Percentiles rank a stretch among this genome's conserved stretches.
Conservation (phyloP, 2,329 filamentous ascomycete species). For the Harringtonia aguacate region DNA sequence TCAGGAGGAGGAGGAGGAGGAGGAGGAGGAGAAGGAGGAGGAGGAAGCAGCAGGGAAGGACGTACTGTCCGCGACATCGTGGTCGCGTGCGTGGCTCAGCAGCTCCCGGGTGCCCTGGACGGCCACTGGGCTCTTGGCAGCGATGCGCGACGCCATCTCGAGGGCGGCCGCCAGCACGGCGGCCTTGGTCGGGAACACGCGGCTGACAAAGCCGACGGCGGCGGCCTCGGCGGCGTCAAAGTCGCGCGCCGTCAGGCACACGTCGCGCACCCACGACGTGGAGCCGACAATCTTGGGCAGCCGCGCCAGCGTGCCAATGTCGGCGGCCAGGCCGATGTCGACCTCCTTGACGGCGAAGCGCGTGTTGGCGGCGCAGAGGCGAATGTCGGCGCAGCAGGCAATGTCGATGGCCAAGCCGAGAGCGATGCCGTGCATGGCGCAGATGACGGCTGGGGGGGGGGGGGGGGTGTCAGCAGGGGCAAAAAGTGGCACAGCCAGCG, state of each 20-base stretch:
- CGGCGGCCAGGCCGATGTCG: slow-evolving; percentile 70
- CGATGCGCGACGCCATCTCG: slow-evolving; percentile 53
- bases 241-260: slow-evolving; percentile 58
- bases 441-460: slow-evolving; percentile 55
- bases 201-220: slow-evolving; percentile 58
- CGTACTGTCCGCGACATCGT: slow-evolving; percentile 64
- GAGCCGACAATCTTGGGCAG: slow-evolving; percentile 64
- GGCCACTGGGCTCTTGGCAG: slow-evolving; percentile 76
- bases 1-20: not conserved
- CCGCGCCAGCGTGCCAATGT: slow-evolving; percentile 64
- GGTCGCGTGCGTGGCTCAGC: slow-evolving; percentile 71
- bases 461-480: not conserved
- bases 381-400: slow-evolving; percentile 57
- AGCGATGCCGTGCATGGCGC: slow-evolving; percentile 66
- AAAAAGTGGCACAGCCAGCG: not conserved
- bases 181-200: slow-evolving; percentile 52
- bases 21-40: not conserved
- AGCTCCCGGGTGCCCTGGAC: slow-evolving; percentile 83
- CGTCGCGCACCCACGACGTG: slow-evolving; percentile 69
- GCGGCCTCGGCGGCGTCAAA: slow-evolving; percentile 61
- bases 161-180: slow-evolving; percentile 52
- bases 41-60: slow-evolving; percentile 11
- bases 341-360: slow-evolving; percentile 69
- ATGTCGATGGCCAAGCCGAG: slow-evolving; percentile 73
- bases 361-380: slow-evolving; percentile 49